A percentile compares a stretch with the other conserved stretches of the same genome.
phyloP scores from a whole-genome alignment of 1,284 basidiomycete genomes.

The Vanrija sp. region DNA sequence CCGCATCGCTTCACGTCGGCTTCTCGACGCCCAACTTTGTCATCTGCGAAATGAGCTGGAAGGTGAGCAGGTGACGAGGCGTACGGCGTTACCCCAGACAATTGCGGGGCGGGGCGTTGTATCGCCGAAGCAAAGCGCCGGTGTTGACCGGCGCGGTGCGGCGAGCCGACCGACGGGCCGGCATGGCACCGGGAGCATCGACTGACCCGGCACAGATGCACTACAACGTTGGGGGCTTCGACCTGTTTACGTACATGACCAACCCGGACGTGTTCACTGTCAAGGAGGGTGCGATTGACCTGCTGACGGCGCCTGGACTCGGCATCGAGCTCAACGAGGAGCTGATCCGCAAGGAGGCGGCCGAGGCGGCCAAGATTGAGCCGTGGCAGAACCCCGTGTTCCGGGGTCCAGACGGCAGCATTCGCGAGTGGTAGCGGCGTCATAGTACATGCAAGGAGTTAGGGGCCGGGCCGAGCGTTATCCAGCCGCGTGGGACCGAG shows the following conservation, averaged over 20 bases:
- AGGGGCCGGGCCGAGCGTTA: too few relatives aligned
- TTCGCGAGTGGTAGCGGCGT: conserved; percentile 56
- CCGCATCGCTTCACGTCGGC: conserved; percentile 54
- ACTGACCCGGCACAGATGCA: conserved; percentile 55
- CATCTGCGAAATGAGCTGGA: conserved; percentile 50
- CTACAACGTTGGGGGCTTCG: conserved; percentile 63
- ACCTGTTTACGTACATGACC: conserved; percentile 61
- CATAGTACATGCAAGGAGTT: too few relatives aligned
- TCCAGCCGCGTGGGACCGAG: too few relatives aligned
- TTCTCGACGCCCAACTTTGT: conserved; percentile 50
- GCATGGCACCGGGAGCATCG: not conserved
- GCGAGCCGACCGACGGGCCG: too few relatives aligned
- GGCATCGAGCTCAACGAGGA: conserved; percentile 67
- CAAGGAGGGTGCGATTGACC: conserved; percentile 58
- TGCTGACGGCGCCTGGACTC: conserved; percentile 60
- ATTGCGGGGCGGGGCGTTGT: not conserved
- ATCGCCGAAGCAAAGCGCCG: not conserved
- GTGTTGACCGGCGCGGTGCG: not conserved
- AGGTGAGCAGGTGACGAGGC: conserved; percentile 19
- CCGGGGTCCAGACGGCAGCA: conserved; percentile 56
- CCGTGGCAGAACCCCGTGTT: conserved; percentile 61
- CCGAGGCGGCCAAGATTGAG: conserved; percentile 47
- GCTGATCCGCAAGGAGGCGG: conserved; percentile 56
- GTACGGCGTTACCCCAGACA: too few relatives aligned
- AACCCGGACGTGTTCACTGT: conserved; percentile 60